These are phyloP conservation scores for Claviceps quebecensis DNA, from an alignment of 2,329 filamentous ascomycete genomes.

Conservation along the genomic window DNA sequence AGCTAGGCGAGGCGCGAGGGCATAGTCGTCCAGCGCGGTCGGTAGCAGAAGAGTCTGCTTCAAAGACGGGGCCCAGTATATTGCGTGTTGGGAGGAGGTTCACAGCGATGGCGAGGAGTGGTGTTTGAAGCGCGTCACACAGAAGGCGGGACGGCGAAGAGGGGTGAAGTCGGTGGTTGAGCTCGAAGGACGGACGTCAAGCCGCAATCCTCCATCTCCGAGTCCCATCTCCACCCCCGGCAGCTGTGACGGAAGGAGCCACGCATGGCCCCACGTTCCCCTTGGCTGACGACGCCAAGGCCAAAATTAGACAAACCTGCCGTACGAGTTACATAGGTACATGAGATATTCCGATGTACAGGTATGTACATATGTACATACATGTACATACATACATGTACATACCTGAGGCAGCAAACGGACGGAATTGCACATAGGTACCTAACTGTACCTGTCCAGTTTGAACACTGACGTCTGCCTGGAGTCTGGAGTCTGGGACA, in stretches of 20 bases:
- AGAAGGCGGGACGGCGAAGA: background rate
- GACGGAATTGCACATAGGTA: too few species aligned
- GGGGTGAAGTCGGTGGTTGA: background rate
- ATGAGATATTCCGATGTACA: too few species aligned
- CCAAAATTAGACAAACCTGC: background rate
- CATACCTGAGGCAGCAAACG: too few species aligned
- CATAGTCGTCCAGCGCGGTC: conserved; percentile 1
- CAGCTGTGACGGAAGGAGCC: background rate
- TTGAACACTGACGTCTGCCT: too few species aligned
- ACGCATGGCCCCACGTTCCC: background rate
- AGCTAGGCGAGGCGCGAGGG: background rate
- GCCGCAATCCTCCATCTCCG: background rate
- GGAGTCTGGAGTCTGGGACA: too few species aligned
- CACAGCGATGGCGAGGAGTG: background rate
- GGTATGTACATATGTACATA: too few species aligned
- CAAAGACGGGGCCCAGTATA: too few species aligned
- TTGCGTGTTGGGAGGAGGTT: too few species aligned
- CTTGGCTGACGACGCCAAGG: background rate
- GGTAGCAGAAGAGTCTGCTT: background rate
- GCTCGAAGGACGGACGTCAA: background rate
- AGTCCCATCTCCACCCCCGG: background rate
- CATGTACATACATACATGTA: too few species aligned
- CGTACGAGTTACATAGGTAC: too few species aligned
- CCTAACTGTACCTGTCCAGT: too few species aligned
- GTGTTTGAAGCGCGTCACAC: background rate